A percentile compares a stretch with the other conserved stretches of the same genome.
These are phyloP conservation scores for Russula dissimulans DNA, from an alignment of 768 basidiomycete genomes.

Conservation along the genomic window DNA sequence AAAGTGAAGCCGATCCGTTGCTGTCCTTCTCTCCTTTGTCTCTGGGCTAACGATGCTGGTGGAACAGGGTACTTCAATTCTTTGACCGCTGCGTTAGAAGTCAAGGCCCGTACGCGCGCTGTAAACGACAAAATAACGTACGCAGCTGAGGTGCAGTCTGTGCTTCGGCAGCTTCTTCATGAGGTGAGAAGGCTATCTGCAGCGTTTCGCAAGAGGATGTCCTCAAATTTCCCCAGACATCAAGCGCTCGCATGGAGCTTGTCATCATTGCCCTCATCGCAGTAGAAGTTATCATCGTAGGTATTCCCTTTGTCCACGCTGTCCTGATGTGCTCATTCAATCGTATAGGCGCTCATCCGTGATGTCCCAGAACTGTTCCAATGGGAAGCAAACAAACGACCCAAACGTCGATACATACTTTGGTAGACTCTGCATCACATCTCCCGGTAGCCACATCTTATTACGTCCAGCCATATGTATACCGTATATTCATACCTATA, in stretches of 20 bases:
- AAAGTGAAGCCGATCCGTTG: slow-evolving; percentile 24
- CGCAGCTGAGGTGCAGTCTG: slow-evolving; percentile 83
- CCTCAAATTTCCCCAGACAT: slow-evolving; percentile 45
- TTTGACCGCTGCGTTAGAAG: slow-evolving; percentile 77
- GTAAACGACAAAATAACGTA: slow-evolving; percentile 92
- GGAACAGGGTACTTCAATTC: slow-evolving; percentile 69
- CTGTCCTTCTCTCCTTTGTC: background rate
- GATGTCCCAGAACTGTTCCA: slow-evolving; percentile 73
- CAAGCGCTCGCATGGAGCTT: slow-evolving; percentile 86
- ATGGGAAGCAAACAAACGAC: background rate
- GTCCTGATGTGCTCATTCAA: background rate
- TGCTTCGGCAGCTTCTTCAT: slow-evolving; percentile 53
- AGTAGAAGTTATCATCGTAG: slow-evolving; percentile 86
- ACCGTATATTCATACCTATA: background rate
- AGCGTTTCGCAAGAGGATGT: slow-evolving; percentile 3
- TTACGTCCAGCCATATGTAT: background rate
- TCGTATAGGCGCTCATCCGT: slow-evolving; percentile 57
- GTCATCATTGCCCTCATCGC: slow-evolving; percentile 93
- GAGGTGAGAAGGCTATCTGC: slow-evolving; percentile 1
- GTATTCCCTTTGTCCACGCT: slow-evolving; percentile 21
- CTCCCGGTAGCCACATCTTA: background rate
- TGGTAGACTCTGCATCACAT: background rate
- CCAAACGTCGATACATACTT: background rate
- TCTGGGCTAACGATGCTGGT: background rate
- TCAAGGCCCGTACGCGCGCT: slow-evolving; percentile 67